Base-by-base conservation (phyloP, 805 yeast genomes). In the Starmerella stigmatis region DNA sequence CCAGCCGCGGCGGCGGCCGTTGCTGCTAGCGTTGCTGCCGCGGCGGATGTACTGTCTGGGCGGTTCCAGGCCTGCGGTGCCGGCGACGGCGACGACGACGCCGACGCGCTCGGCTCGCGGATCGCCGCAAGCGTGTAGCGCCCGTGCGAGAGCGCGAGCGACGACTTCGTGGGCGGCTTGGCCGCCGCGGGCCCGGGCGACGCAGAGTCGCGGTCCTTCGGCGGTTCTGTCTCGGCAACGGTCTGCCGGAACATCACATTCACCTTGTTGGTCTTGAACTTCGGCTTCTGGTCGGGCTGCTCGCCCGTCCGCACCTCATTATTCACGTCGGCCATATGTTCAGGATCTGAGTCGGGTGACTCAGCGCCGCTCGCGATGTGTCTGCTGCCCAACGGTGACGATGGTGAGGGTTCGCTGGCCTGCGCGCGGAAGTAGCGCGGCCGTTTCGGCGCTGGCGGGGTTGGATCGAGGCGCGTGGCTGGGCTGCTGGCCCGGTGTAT, bases 251-350 rank as follows among this genome's bases (percentile, higher is more conserved):
- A 64, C 36, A 64, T 49, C 25, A 57, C 50, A 49, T 63, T 65
- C 20, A 65, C 58, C 22, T 60, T 58, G 50, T 64, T 66, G 11
- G 67, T 58, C 50, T 63, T 64, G 57, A 63, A 65, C 32, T 59
- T 49, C 49, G 58, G 63, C 39, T 58, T 60, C 19, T 52, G 45
- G 16, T 28, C 43, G 30, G 40, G n/a, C 21, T 36, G 30, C 30
- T 23, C 30, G 40, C 40, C 40, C 22, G 40, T 7, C 40, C 30
- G 10, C 29, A 19, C 40, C 40, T 36, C 40, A 36, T 36, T 23
- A 25, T 36, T 36, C 30, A 23, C 40, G 40, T 36, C 40, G 17
- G 28, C 40, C 40, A 36, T 36, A 36, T 36, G 25, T 36, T 23
- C 40, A 36, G 40, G 40, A 36, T 36, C 40, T 36, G 21, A 36